Evolutionary conservation across 176 grass and related monocot genomes (phyloP).

Genomic region (Ensete ventricosum): DNA sequence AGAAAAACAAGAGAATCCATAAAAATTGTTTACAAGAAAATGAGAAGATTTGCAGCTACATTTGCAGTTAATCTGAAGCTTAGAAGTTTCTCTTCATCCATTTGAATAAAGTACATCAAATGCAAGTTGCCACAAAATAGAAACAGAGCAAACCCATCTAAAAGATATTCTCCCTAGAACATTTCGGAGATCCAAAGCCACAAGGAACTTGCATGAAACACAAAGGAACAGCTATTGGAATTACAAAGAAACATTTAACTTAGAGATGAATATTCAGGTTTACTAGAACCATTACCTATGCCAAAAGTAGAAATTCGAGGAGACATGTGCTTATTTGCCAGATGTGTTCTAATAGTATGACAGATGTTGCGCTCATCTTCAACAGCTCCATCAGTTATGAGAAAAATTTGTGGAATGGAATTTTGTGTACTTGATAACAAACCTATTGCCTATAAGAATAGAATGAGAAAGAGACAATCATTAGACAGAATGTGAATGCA

Average conservation of each 20-base stretch:
- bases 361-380: constrained; percentile 87
- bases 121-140: neutral
- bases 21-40: neutral
- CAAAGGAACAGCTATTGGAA: too few species aligned
- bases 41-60: neutral
- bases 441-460: constrained; percentile 51
- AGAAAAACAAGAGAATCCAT: neutral
- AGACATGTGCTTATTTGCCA: constrained; percentile 41
- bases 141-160: neutral
- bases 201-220: neutral
- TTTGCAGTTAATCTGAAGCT: neutral
- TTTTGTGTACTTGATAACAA: constrained; percentile 53
- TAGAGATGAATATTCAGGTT: neutral
- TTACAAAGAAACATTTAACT: neutral
- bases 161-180: neutral
- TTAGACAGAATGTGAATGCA: neutral
- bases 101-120: neutral
- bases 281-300: constrained; percentile 53
- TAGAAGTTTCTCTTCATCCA: neutral
- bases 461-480: neutral
- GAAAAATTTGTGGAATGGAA: constrained; percentile 76
- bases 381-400: constrained; percentile 88
- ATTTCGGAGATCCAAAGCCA: neutral
- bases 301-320: constrained; percentile 91
- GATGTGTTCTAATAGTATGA: constrained; percentile 39